Base-by-base conservation (phyloP, 2,329 filamentous ascomycete species). In the Pezicula radicicola region DNA sequence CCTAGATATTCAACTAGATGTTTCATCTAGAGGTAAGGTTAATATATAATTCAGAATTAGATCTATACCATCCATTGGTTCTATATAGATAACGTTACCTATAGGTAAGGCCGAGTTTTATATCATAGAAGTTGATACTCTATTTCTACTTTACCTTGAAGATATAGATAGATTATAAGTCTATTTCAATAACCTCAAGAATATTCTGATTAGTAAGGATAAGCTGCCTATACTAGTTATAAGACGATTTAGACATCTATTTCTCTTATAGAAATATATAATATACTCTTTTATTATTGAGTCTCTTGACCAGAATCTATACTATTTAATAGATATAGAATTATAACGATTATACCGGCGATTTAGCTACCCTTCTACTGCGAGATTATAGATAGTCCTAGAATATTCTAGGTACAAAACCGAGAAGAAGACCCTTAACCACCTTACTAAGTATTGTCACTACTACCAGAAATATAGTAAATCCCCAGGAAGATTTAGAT, bases 401-500 rank as follows among this genome's bases (percentile, higher is more conserved):
- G 44, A 46, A 2, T 5, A 25, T 2, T 4, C 44, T 3, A 10
- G 44, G 3, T 25, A 46, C 16, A 18, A 35, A 6, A 10, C 35
- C 27, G 44, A 46, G 9, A 46, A 46, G 18, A 6, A 13, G 18
- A 33, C 44, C 2, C 30, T 35, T 3, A 25, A 46, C 5, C 27
- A 46, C 27, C 28, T 46, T 8, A 30, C 21, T 2, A 46, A 46
- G 44, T 46, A 35, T 13, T 46, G 44, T n/a, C n/a, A 28, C 27
- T 28, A 21, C 6, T 46, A 18, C 44, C 21, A 42, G 45, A 43
- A 33, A 9, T 10, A 52, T 16, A 18, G 35, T 3, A 51, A 44
- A 47, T 49, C 46, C 9, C 45, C 44, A 13, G 12, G 27, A 2
- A 6, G 27, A 15, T 55, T 53, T 21, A 48, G 43, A 28, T 53